Evolutionary conservation across 306 rosid species (phyloP).

Genomic region (Oxytropis ochrocephala): DNA sequence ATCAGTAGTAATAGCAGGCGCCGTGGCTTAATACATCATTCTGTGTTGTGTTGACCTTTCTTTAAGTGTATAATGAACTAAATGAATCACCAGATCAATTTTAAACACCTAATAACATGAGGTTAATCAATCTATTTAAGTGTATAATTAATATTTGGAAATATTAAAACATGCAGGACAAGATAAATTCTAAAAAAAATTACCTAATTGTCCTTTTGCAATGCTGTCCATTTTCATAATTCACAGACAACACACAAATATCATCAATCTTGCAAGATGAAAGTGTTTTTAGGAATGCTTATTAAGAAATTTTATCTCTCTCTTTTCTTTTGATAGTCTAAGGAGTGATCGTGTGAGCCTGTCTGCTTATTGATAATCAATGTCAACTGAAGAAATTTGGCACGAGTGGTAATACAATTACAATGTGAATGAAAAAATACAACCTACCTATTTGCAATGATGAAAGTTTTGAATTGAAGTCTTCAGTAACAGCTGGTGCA

Average conservation of each 20-base stretch:
- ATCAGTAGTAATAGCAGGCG: too few relatives aligned
- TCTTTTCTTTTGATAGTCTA: neutral
- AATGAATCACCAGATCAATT: neutral
- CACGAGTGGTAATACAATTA: neutral
- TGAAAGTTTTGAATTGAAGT: conserved; percentile 81
- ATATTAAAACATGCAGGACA: neutral
- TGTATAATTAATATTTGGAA: neutral
- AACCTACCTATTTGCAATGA: conserved; percentile 74
- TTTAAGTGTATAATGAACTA: neutral
- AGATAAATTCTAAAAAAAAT: neutral
- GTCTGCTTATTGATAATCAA: neutral
- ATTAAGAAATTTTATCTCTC: neutral
- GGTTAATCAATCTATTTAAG: neutral
- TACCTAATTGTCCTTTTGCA: neutral
- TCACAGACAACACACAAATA: neutral
- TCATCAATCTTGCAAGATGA: neutral
- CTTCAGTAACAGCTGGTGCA: conserved; percentile 64
- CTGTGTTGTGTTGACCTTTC: neutral
- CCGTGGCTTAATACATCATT: too few relatives aligned
- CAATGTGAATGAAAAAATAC: neutral
- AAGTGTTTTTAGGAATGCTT: neutral
- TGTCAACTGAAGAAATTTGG: neutral
- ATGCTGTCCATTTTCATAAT: neutral
- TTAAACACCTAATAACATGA: neutral
- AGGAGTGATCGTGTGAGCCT: neutral